These are phyloP conservation scores for Solanum raphanifolium DNA, from an alignment of 257 asterid species.

Conservation along the genomic window DNA sequence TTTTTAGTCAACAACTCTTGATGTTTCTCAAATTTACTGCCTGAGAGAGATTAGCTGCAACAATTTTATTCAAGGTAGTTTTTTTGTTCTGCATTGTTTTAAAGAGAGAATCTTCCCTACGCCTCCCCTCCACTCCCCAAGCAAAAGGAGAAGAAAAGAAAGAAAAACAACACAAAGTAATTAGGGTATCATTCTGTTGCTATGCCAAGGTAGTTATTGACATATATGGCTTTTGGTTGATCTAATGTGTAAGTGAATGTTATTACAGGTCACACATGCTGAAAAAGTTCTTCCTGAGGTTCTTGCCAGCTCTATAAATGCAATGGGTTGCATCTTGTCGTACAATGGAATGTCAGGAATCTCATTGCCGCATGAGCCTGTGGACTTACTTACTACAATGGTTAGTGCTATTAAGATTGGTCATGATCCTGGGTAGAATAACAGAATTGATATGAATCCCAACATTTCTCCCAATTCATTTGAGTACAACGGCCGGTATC, in stretches of 20 bases:
- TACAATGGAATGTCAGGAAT: slow-evolving; percentile 60
- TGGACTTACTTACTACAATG: slow-evolving; percentile 27
- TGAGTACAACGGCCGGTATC: not conserved
- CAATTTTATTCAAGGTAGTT: slow-evolving; percentile 57
- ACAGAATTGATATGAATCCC: slow-evolving; percentile 4
- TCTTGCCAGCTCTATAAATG: slow-evolving; percentile 55
- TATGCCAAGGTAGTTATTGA: not conserved
- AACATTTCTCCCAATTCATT: slow-evolving; percentile 22
- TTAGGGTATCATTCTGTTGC: not conserved
- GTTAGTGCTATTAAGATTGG: slow-evolving; percentile 32
- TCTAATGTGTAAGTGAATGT: not conserved
- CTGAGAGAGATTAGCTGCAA: slow-evolving; percentile 71
- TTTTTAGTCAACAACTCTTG: slow-evolving; percentile 65
- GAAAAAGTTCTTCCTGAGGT: slow-evolving; percentile 42
- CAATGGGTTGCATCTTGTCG: slow-evolving; percentile 49
- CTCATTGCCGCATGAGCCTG: slow-evolving; percentile 24
- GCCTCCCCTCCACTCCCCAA: not conserved
- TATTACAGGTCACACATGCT: slow-evolving; percentile 48
- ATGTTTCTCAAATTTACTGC: slow-evolving; percentile 88
- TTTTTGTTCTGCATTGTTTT: not conserved
- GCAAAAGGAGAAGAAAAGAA: not conserved
- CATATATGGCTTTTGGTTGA: not conserved
- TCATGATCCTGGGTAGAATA: slow-evolving; percentile 7
- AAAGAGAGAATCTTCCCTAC: not conserved
- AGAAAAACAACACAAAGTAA: not conserved